phyloP scores from a whole-genome alignment of 352 stramenopile genomes.

The Globisporangium irregulare region DNA sequence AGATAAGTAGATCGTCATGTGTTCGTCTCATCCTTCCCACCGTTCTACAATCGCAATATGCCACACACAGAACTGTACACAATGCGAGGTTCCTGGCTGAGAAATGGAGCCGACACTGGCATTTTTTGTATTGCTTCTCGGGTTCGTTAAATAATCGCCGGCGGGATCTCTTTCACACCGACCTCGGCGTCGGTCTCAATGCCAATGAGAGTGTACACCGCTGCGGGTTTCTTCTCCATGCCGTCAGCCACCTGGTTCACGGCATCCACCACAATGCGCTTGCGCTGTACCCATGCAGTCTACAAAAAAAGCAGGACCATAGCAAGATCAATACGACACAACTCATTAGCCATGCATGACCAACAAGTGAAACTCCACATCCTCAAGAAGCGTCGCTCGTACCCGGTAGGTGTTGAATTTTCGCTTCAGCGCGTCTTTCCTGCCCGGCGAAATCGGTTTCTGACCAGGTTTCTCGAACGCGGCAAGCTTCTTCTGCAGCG shows the following conservation, averaged over 20 bases:
- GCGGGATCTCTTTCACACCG: slow-evolving; percentile 66
- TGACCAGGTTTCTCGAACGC: slow-evolving; percentile 40
- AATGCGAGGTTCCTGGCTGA: neutral
- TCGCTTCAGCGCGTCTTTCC: slow-evolving; percentile 60
- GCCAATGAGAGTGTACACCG: slow-evolving; percentile 50
- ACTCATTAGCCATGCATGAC: neutral
- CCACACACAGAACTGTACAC: neutral
- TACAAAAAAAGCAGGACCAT: slow-evolving; percentile 18
- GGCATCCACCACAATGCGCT: slow-evolving; percentile 75
- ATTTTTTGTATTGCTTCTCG: neutral
- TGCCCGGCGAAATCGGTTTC: slow-evolving; percentile 47
- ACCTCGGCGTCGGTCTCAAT: slow-evolving; percentile 72
- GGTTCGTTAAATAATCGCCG: slow-evolving; percentile 48
- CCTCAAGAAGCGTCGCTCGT: neutral
- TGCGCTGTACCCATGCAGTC: slow-evolving; percentile 69
- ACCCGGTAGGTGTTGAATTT: slow-evolving; percentile 69
- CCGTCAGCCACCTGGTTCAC: slow-evolving; percentile 77
- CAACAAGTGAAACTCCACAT: neutral
- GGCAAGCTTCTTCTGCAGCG: slow-evolving; percentile 44
- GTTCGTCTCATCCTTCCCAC: neutral
- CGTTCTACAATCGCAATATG: neutral
- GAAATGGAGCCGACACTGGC: neutral
- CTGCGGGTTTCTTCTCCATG: slow-evolving; percentile 82
- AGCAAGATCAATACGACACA: neutral
- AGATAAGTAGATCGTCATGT: neutral